Conservation (phyloP, 345 rosid species). For the Syzygium aqueum region DNA sequence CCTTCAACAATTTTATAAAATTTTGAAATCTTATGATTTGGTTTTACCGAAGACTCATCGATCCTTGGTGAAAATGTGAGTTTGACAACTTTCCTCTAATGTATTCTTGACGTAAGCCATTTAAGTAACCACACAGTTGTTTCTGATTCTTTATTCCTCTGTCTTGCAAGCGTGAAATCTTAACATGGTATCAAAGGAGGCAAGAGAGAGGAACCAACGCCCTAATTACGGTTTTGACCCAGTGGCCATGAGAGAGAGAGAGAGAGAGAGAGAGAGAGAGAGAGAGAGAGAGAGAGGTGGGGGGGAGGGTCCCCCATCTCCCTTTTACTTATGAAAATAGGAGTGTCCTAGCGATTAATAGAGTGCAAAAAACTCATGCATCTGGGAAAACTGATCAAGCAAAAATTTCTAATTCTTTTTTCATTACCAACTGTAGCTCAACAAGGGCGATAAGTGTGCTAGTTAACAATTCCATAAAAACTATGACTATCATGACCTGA, state of each 20-base stretch:
- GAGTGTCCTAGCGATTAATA: background rate
- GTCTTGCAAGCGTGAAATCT: background rate
- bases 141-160: background rate
- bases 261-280: no score
- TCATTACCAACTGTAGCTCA: background rate
- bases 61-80: background rate
- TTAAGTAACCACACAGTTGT: background rate
- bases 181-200: background rate
- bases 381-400: background rate
- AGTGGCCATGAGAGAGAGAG: no score
- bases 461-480: background rate
- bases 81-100: background rate
- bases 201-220: no score
- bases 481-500: background rate
- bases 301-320: no score
- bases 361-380: background rate
- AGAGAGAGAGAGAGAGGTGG: no score
- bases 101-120: background rate
- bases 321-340: no score
- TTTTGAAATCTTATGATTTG: background rate
- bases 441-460: background rate
- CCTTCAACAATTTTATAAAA: background rate
- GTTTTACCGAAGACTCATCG: background rate
- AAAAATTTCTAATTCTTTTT: background rate
- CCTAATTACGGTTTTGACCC: no score